Conservation (phyloP, 352 stramenopile species). For the Phytopythium litorale region DNA sequence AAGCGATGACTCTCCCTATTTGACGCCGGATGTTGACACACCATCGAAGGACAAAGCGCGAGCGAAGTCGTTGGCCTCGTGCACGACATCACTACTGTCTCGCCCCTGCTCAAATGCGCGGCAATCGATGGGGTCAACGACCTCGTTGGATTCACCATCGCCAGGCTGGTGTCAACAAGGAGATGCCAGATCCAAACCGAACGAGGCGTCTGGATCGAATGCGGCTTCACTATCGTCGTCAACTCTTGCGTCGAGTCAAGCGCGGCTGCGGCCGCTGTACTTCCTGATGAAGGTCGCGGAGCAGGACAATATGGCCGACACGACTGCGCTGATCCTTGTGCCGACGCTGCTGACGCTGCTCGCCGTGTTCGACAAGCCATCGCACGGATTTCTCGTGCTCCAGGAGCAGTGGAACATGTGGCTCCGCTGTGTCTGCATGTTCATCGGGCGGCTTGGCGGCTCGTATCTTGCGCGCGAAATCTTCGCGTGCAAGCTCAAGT, state of each 20-base stretch:
- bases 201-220: background rate
- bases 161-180: background rate
- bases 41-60: background rate
- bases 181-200: background rate
- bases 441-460: slow-evolving; percentile 63
- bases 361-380: slow-evolving; percentile 70
- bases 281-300: slow-evolving; percentile 88
- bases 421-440: slow-evolving; percentile 86
- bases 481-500: slow-evolving; percentile 79
- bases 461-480: slow-evolving; percentile 80
- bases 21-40: background rate
- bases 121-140: background rate
- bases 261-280: slow-evolving; percentile 63
- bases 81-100: background rate
- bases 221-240: background rate
- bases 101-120: background rate
- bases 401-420: slow-evolving; percentile 75
- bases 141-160: background rate
- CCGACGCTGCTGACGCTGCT: slow-evolving; percentile 75
- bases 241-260: slow-evolving; percentile 11
- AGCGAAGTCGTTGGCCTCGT: background rate
- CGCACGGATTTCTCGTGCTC: slow-evolving; percentile 51
- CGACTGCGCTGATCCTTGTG: slow-evolving; percentile 80
- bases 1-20: background rate
- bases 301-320: slow-evolving; percentile 88